Conservation (phyloP, 306 rosid species). For the Alnus glutinosa region DNA sequence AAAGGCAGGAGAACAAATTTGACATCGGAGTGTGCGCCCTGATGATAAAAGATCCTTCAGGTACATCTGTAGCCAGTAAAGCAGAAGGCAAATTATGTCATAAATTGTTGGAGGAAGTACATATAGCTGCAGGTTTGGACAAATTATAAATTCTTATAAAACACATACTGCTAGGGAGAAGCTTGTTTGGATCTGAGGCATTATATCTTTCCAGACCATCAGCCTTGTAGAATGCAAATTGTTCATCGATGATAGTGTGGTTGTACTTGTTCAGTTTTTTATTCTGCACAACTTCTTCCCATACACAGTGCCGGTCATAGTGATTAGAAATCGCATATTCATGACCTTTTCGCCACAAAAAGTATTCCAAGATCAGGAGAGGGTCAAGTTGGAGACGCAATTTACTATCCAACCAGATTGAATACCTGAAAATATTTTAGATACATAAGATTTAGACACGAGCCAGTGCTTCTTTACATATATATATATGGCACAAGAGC, state of each 20-base stretch:
- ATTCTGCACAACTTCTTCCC: slow-evolving; percentile 82
- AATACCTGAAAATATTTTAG: slow-evolving; percentile 60
- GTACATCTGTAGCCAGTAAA: slow-evolving; percentile 62
- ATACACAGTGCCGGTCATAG: slow-evolving; percentile 78
- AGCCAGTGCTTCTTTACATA: neutral
- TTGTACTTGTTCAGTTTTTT: slow-evolving; percentile 83
- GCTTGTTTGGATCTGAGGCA: slow-evolving; percentile 70
- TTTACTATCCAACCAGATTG: slow-evolving; percentile 98
- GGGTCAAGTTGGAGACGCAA: slow-evolving; percentile 91
- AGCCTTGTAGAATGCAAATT: slow-evolving; percentile 68
- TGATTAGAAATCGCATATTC: slow-evolving; percentile 84
- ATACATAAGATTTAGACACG: slow-evolving; percentile 3
- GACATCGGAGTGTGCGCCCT: slow-evolving; percentile 98
- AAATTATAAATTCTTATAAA: slow-evolving; percentile 13
- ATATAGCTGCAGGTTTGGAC: slow-evolving; percentile 15
- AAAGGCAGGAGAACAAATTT: slow-evolving; percentile 90
- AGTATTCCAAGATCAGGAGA: slow-evolving; percentile 79
- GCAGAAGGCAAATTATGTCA: neutral
- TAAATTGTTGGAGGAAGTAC: slow-evolving; percentile 6
- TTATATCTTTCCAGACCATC: slow-evolving; percentile 75
- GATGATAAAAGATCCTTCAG: slow-evolving; percentile 91
- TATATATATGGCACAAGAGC: neutral
- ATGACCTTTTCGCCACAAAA: slow-evolving; percentile 85
- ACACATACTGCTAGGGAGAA: slow-evolving; percentile 84
- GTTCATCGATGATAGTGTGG: slow-evolving; percentile 68